A percentile compares a stretch with the other conserved stretches of the same genome.
Evolutionary conservation across 768 basidiomycete genomes (phyloP).

Genomic region (Xanthoconium stramineum): DNA sequence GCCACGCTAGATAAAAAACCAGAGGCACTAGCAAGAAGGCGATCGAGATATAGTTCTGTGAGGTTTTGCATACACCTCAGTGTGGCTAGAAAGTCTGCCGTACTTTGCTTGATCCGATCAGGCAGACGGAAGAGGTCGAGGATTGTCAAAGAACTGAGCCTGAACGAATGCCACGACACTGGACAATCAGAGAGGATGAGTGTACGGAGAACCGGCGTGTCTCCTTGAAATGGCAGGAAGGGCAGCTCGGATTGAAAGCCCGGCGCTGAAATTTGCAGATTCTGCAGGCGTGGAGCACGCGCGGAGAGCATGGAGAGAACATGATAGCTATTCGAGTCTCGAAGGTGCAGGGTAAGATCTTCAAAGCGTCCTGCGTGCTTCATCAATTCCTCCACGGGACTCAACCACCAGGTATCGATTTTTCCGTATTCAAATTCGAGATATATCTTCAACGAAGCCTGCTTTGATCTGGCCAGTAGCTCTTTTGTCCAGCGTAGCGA

Average conservation of each 20-base stretch:
- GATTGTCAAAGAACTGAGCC: slow-evolving; percentile 27
- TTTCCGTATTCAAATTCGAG: too few species aligned
- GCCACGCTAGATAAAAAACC: neutral
- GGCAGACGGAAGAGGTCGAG: slow-evolving; percentile 31
- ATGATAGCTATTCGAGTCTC: neutral
- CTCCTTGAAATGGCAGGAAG: neutral
- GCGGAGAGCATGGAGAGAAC: neutral
- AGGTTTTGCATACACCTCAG: slow-evolving; percentile 8
- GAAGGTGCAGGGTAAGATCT: too few species aligned
- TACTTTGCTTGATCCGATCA: slow-evolving; percentile 21
- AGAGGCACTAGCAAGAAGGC: slow-evolving; percentile 22
- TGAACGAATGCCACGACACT: neutral
- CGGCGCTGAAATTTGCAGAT: neutral
- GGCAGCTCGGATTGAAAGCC: too few species aligned
- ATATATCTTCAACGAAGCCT: too few species aligned
- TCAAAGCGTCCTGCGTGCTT: too few species aligned
- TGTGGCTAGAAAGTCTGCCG: slow-evolving; percentile 29
- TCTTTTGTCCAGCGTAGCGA: too few species aligned
- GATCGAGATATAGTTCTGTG: slow-evolving; percentile 32
- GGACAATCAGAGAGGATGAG: neutral
- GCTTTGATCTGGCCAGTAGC: too few species aligned
- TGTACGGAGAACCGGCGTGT: neutral
- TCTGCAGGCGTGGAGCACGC: neutral
- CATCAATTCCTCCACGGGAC: too few species aligned
- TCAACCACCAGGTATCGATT: too few species aligned